phyloP scores from a whole-genome alignment of 306 rosid species.

The Potentilla sterilis region DNA sequence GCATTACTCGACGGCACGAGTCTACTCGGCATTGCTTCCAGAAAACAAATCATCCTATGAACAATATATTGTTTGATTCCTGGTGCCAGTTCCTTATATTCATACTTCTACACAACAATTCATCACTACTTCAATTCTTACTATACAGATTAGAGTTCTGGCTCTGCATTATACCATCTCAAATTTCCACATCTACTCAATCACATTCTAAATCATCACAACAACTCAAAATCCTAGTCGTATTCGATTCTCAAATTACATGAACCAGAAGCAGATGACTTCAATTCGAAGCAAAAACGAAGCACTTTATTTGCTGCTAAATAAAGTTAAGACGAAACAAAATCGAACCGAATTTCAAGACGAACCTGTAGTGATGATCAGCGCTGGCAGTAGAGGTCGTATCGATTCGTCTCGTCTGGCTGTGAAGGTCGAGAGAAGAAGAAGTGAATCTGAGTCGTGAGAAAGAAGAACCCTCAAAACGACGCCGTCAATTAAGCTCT shows the following conservation, averaged over 20 bases:
- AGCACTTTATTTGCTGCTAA: conserved; percentile 1
- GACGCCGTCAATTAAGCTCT: conserved; percentile 41
- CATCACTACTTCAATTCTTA: neutral
- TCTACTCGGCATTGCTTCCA: neutral
- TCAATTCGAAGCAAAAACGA: neutral
- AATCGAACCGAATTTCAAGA: neutral
- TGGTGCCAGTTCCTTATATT: neutral
- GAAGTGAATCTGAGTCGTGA: conserved; percentile 46
- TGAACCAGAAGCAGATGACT: neutral
- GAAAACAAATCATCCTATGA: neutral
- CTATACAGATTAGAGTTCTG: neutral
- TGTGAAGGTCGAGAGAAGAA: neutral
- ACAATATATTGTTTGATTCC: neutral
- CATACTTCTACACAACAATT: neutral
- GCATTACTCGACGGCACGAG: neutral
- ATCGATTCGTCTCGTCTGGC: conserved; percentile 19
- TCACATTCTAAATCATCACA: conserved; percentile 22
- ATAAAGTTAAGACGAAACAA: neutral
- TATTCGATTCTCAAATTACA: neutral
- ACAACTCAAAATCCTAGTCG: neutral
- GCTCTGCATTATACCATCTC: neutral
- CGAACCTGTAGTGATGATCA: neutral
- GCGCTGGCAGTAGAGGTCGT: neutral
- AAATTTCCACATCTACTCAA: conserved; percentile 8
- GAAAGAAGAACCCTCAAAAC: neutral